Evolutionary conservation across 1,139 yeast genomes (phyloP), one percentile per base, ranked within the genome.

Genomic region (Zygoascus hellenicus): DNA sequence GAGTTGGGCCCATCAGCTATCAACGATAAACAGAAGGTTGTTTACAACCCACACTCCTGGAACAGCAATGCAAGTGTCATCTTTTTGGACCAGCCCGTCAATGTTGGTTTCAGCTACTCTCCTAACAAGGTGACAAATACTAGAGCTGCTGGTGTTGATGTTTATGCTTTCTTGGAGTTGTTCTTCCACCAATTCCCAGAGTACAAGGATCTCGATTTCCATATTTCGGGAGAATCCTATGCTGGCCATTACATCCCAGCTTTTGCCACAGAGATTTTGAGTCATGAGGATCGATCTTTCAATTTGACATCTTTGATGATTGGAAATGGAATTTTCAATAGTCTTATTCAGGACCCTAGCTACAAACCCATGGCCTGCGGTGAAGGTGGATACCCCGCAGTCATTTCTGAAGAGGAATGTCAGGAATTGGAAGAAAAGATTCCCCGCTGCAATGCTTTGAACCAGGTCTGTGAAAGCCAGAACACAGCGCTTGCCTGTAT

Each of bases 291-390:
- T 60, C 83, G 95, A 66, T 75, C 80, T 51, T 90, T 90, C 72
- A 80, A 89, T 66, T 76, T 92, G 64, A 76, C 90, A 22, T 87
- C 97, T 5, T 88, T 92, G 38, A 70, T 92, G 68, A 90, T 92
- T 62, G 98, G 98, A 63, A 92, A 92, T 65, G 98, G 98, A 50
- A 78, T 92, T 63, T 89, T 97, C 47, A 97, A 92, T 68, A 90
- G 96, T 13, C 77, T 87, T 65, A 80, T 81, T 54, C 98, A 92
- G 71, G 86, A 84, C 67, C 84, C 83, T 58, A 81, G 81, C 67
- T 92, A 88, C 69, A 85, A 86, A 70, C 95, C 95, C 66, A 92
- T 92, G 98, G 97, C 97, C 9, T 92, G 98, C 69, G 96, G 97
- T 56, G 74, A 80, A 60, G 96, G 96, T 62, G 97, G 96, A 42